Evolutionary conservation across 2,329 filamentous ascomycete species (phyloP).

Genomic region (Fusarium sp.): DNA sequence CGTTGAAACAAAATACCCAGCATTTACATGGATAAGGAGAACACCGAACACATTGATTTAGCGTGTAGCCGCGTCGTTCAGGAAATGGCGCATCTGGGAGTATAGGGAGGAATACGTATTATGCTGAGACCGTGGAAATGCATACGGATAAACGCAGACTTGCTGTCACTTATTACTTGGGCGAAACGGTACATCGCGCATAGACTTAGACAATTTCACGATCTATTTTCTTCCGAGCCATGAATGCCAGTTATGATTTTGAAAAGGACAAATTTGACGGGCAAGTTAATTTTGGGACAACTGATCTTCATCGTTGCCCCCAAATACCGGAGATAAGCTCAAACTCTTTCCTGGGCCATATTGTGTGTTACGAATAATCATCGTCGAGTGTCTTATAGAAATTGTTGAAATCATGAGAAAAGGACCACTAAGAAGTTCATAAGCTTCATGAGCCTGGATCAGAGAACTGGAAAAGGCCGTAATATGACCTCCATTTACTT

Average conservation of each 20-base stretch:
- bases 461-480: background rate
- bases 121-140: background rate
- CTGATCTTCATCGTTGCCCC: background rate
- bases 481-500: constrained; percentile 12
- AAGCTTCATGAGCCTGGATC: background rate
- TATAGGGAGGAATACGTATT: constrained; percentile 16
- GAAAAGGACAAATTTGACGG: background rate
- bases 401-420: background rate
- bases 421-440: background rate
- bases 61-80: constrained; percentile 15
- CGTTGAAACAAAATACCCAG: constrained; percentile 42
- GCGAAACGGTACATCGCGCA: constrained; percentile 13
- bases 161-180: constrained; percentile 11
- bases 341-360: background rate
- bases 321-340: background rate
- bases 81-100: constrained; percentile 41
- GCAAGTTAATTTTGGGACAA: background rate
- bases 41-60: constrained; percentile 33
- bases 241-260: too few species aligned
- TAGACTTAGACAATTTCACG: constrained; percentile 26
- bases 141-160: constrained; percentile 1
- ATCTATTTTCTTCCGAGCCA: background rate
- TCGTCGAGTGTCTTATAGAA: background rate
- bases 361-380: background rate
- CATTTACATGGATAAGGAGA: constrained; percentile 44